Percentiles rank a stretch among this genome's conserved stretches.
Evolutionary conservation across 768 basidiomycete species (phyloP).

Genomic region (Kwoniella sp.): DNA sequence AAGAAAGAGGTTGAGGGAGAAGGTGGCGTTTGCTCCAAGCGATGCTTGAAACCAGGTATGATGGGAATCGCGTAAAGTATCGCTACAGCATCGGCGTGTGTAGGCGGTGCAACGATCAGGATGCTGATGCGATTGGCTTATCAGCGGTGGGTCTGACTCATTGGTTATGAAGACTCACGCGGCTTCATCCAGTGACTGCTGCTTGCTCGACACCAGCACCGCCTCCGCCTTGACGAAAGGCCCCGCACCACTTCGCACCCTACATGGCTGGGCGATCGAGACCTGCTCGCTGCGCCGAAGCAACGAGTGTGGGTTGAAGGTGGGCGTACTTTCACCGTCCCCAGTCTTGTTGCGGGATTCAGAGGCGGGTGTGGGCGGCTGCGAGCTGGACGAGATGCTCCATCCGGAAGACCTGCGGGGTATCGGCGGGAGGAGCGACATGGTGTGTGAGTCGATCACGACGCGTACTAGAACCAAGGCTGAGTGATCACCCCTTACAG

Average conservation of each 20-base stretch:
- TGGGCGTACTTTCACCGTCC: too few species aligned
- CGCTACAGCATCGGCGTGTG: not conserved
- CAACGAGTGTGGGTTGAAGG: constrained; percentile 8
- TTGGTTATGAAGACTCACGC: constrained; percentile 7
- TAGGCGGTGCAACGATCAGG: constrained; percentile 15
- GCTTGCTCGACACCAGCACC: constrained; percentile 14
- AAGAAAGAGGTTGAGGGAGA: constrained; percentile 41
- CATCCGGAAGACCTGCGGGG: constrained; percentile 7
- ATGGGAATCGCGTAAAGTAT: constrained; percentile 26
- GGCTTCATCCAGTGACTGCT: constrained; percentile 9
- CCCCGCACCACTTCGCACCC: constrained; percentile 15
- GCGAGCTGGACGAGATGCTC: constrained; percentile 8
- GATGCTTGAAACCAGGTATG: constrained; percentile 20
- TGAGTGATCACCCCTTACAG: too few species aligned
- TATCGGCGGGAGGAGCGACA: constrained; percentile 8
- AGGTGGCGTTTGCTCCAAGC: constrained; percentile 34
- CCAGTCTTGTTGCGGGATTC: too few species aligned
- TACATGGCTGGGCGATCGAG: constrained; percentile 12
- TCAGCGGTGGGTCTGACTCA: not conserved
- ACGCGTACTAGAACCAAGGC: too few species aligned
- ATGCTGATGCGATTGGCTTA: constrained; percentile 2
- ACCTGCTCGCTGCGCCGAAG: constrained; percentile 19
- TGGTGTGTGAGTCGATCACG: too few species aligned
- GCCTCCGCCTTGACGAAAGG: constrained; percentile 17
- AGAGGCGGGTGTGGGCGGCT: constrained; percentile 9